These are phyloP conservation scores for Pythium volutum DNA, from an alignment of 352 stramenopile species.

Conservation along the genomic window DNA sequence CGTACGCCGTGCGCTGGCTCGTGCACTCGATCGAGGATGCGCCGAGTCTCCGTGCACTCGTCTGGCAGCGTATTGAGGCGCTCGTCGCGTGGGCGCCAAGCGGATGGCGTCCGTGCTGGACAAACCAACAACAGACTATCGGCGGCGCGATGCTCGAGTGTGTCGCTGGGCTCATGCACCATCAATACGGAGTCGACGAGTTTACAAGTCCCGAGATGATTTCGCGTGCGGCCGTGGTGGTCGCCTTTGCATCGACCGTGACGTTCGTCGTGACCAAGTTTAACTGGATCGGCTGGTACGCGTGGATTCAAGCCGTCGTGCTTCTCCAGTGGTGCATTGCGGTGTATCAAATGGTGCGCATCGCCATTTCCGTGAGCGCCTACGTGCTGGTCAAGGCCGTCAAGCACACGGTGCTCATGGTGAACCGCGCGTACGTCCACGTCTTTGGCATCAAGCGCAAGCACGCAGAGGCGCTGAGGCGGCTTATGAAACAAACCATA, in stretches of 20 bases:
- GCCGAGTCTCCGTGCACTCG: conserved; percentile 28
- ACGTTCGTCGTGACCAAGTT: conserved; percentile 46
- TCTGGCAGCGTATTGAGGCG: conserved; percentile 16
- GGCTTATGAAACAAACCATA: conserved; percentile 58
- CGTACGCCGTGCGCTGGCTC: conserved; percentile 34
- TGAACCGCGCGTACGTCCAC: conserved; percentile 13
- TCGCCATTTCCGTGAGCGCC: conserved; percentile 46
- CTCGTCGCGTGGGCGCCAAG: conserved; percentile 14
- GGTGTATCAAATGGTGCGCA: conserved; percentile 62
- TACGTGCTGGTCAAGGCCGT: conserved; percentile 50
- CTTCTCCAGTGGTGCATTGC: conserved; percentile 62
- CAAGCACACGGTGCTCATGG: conserved; percentile 24
- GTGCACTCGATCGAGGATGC: conserved; percentile 29
- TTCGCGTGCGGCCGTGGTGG: conserved; percentile 30
- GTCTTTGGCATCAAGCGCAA: conserved; percentile 41
- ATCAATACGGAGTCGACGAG: conserved; percentile 29
- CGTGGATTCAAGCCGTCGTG: conserved; percentile 50
- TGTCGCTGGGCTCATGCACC: conserved; percentile 26
- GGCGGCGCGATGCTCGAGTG: conserved; percentile 36
- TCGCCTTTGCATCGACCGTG: conserved; percentile 12
- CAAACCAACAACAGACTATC: conserved; percentile 9
- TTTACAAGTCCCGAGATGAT: conserved; percentile 39
- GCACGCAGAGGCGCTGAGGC: conserved; percentile 49
- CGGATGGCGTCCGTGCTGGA: conserved; percentile 20
- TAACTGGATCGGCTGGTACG: conserved; percentile 63